phyloP scores from a whole-genome alignment of 1,284 basidiomycete species.

The Tremellales sp. region DNA sequence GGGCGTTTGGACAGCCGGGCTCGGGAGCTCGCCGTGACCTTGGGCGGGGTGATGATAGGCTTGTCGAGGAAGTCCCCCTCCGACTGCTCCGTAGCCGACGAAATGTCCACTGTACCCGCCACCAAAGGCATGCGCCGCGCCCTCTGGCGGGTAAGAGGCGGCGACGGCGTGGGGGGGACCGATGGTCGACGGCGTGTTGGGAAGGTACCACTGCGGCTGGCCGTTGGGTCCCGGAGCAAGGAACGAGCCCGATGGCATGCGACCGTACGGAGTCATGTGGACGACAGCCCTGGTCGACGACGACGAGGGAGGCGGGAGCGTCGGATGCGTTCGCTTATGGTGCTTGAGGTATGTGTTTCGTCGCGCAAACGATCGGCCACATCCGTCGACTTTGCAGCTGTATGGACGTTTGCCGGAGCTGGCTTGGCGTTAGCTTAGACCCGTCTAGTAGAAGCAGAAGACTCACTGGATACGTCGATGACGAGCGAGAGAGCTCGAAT shows the following conservation, averaged over 20 bases:
- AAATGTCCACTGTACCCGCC: conserved; percentile 28
- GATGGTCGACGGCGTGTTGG: conserved; percentile 14
- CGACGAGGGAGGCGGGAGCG: conserved; percentile 32
- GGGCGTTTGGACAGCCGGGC: conserved; percentile 4
- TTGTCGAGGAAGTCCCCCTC: neutral
- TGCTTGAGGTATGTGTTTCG: conserved; percentile 45
- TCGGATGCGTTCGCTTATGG: conserved; percentile 39
- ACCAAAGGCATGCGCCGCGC: conserved; percentile 31
- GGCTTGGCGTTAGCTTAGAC: conserved; percentile 7
- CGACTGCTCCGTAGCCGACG: conserved; percentile 5
- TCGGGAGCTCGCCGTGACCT: neutral
- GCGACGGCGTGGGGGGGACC: conserved; percentile 37
- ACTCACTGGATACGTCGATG: conserved; percentile 55
- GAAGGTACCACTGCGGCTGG: conserved; percentile 22
- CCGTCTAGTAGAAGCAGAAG: conserved; percentile 12
- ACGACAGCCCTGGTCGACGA: conserved; percentile 17
- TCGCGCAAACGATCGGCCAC: conserved; percentile 38
- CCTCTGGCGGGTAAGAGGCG: conserved; percentile 39
- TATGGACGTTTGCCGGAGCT: conserved; percentile 45
- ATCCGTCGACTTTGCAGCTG: conserved; percentile 32
- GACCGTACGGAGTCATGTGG: conserved; percentile 9
- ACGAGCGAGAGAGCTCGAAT: conserved; percentile 56
- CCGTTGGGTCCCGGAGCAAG: conserved; percentile 16
- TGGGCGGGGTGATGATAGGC: neutral
- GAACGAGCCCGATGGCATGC: conserved; percentile 9